Evolutionary conservation across 192 early-diverging fungal genomes (phyloP).

Genomic region (Rhizophagus prolifer): DNA sequence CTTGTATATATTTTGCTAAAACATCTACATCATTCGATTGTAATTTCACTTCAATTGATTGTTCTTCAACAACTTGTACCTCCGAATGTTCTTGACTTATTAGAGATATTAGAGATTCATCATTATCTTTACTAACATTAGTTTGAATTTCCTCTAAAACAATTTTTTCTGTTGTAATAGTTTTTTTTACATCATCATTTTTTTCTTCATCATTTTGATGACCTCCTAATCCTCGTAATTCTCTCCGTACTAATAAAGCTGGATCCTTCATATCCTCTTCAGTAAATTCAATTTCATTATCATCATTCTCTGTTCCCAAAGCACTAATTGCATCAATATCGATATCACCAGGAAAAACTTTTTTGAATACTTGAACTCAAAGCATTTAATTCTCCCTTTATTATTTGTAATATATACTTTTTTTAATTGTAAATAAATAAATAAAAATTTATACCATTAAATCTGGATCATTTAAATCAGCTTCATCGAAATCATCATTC

Average conservation of each 20-base stretch:
- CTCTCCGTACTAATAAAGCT: constrained; percentile 56
- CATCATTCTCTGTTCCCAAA: constrained; percentile 39
- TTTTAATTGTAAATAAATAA: no score
- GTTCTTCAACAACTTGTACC: not conserved
- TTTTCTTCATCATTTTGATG: constrained; percentile 21
- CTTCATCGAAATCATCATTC: constrained; percentile 37
- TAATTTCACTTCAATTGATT: constrained; percentile 34
- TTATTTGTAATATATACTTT: no score
- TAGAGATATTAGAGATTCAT: constrained; percentile 8
- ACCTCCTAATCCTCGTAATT: constrained; percentile 38
- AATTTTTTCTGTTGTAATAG: constrained; percentile 7
- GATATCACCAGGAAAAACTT: constrained; percentile 12
- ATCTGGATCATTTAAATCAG: constrained; percentile 53
- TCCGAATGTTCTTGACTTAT: no score
- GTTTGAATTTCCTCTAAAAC: not conserved
- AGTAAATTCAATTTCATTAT: constrained; percentile 62
- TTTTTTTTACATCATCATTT: constrained; percentile 17
- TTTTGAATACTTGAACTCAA: constrained; percentile 35
- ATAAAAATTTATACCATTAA: constrained; percentile 41
- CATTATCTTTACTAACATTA: not conserved
- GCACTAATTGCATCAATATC: constrained; percentile 35
- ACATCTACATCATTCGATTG: constrained; percentile 35
- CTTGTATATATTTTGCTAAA: constrained; percentile 41
- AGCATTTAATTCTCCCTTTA: constrained; percentile 52
- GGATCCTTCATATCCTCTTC: constrained; percentile 80